Conservation (phyloP, 345 rosid species). For the Melaleuca alternifolia region DNA sequence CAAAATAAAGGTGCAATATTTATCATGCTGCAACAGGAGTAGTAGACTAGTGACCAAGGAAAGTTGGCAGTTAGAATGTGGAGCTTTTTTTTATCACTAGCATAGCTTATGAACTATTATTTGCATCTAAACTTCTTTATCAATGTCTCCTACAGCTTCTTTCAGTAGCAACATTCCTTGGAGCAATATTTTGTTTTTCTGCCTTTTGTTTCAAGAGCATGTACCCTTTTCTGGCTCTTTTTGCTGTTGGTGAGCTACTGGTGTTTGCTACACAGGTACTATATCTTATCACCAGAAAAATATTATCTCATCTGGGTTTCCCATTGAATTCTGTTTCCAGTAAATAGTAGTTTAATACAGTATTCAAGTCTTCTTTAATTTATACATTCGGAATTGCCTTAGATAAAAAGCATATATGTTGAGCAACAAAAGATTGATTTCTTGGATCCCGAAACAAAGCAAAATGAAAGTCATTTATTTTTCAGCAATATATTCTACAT, state of each 20-base stretch:
- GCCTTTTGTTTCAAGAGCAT: conserved; percentile 83
- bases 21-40: not conserved
- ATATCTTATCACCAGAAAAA: not conserved
- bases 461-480: not conserved
- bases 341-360: not conserved
- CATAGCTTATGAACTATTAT: not conserved
- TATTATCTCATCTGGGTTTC: not conserved
- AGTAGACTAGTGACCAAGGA: not conserved
- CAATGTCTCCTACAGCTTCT: conserved; percentile 46
- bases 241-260: conserved; percentile 75
- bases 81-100: not conserved
- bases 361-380: not conserved
- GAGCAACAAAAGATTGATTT: not conserved
- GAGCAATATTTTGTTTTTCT: conserved; percentile 68
- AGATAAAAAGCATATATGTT: not conserved
- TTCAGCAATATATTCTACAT: not conserved
- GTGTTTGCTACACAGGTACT: conserved; percentile 87
- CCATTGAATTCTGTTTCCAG: not conserved
- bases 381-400: not conserved
- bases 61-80: not conserved
- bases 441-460: not conserved
- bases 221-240: conserved; percentile 73
- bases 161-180: conserved; percentile 53
- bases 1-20: not conserved
- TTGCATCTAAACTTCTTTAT: not conserved